Base-by-base conservation (phyloP, 73 alveolate genomes). In the Blepharisma stoltei region DNA sequence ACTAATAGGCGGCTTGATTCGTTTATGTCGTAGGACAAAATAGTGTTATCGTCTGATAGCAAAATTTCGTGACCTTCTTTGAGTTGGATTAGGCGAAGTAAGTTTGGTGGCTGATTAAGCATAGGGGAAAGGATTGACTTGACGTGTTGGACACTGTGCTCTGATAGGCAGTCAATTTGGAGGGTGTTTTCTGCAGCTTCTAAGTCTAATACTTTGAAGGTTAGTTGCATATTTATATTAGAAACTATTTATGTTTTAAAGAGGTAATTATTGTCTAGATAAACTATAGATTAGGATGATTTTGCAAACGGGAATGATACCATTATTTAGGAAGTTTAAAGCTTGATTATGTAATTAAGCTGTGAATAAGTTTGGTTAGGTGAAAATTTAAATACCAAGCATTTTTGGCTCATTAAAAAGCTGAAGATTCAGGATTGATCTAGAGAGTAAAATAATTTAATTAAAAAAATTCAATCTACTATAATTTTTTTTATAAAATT, bases 51-150 rank as follows among this genome's bases (percentile, higher is more conserved):
- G 45, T 60, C 73, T 20, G 73, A 20, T 14, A 60, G 73, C 37
- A 60, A 25, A 60, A 60, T 60, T 25, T 60, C 73, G 73, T 60
- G 14, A 38, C 14, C 14, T 8, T 60, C 73, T 25, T 60, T 60
- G 37, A 60, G 45, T 38, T 14, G 14, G 46, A 60, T 8, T 20
- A 60, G 18, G 18, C 73, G 73, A 14, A 60, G n/a, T 20, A 52
- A 14, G 23, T 52, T 52, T 14, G 66, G 23, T 14, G n/a, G 66
- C 66, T 52, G 66, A 4, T 3, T 14, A 20, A 52, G 27, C 23
- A 20, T 20, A 14, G 66, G 23, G 4, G 66, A 11, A 14, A 52
- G 66, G 23, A 52, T 52, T 11, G 66, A 52, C 4, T 52, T 52
- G 66, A 52, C 27, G n/a, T 52, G 27, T 14, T 11, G 27, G 66